Base-by-base conservation (phyloP, 1,284 basidiomycete species). In the Cutaneotrichosporon sp. region DNA sequence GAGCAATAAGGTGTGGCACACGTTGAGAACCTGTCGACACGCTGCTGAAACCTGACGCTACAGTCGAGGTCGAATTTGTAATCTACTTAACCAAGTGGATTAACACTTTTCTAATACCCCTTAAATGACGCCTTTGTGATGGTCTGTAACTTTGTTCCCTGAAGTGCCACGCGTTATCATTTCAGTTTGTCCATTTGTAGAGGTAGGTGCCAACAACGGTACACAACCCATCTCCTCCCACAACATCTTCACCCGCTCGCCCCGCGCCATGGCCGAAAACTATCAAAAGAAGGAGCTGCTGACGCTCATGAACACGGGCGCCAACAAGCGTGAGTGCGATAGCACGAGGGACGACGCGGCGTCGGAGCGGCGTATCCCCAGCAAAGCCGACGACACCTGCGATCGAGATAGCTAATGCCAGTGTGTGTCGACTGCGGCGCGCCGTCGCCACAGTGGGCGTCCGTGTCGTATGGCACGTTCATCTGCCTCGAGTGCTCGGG, bases 371-470 rank as follows among this genome's bases (percentile, higher is more conserved):
- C 34, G 8, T 35, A 8, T 35, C 15, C 15, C 9, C 34, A 35
- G 34, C 34, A 9, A 15, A 35, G 34, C 34, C 34, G n/a, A n/a
- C n/a, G n/a, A n/a, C n/a, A n/a, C n/a, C n/a, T 40, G 17, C 39
- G 17, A 18, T 40, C 39, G 18, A 18, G 38, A 18, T 40, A n/a
- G n/a, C 49, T 51, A 30, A 55, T 34, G 8, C 20, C 54, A 77
- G 77, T 78, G 47, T 93, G 90, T 68, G 80, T 81, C 30, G 90
- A 93, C 70, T 94, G 90, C 66, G 74, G 76, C 14, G 90, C 87
- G 55, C 88, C 88, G 13, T 88, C 88, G 66, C 90, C 90, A 1
- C 89, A 93, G 71, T 94, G 90, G 90, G 88, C 88, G n/a, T 86
- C 84, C 62, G 60, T 69, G 55, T 63, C 62, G 56, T 63, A 73